Evolutionary conservation across 495 filamentous ascomycete species (phyloP), one percentile per base, ranked within the genome.

Genomic region (Aspergillus funiculosus): DNA sequence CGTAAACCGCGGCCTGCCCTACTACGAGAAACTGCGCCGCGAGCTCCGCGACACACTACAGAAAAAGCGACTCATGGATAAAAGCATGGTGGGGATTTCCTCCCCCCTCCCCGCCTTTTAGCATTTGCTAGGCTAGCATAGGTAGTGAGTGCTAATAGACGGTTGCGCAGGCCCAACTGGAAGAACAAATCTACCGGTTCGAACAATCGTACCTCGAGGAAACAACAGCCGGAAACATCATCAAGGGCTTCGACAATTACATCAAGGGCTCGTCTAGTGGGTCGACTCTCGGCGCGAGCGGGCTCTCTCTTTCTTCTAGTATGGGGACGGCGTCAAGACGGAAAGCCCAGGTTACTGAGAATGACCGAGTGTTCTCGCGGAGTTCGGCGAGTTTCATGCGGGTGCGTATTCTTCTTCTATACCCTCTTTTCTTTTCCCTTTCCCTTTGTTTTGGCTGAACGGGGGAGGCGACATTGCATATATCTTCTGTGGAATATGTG

Each of bases 221-320:
- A 52, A 94, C 88, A 11, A 85, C 85, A 17, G 75, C 74, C 30
- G 92, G 92, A 13, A 98, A 98, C 70, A 97, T 98, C 59, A 89
- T 98, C 67, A 86, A 82, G 50, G 92, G 92, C 29, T 98, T 97
- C 66, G 92, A 98, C 60, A 91, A 86, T 53, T 97, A 95, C 66
- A 91, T 95, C 70, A 98, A 98, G 60, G 88, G 87, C 36, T 77
- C 79, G 5, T 71, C 74, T 0, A 73, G 61, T 49, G 50, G 51
- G 17, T 51, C 63, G 2, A 59, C 51, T 39, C 55, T 62, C 28
- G 58, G 58, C 25, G 62, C 59, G 2, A 55, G 63, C n/a, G 64
- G 60, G 1, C 50, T 68, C 8, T 58, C 79, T 74, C 49, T 86
- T 66, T 48, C 59, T 5, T 53, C 59, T 4, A 53, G 64, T 10